Conservation (phyloP, 1,284 basidiomycete species). For the Filobasidium uniguttulatum region DNA sequence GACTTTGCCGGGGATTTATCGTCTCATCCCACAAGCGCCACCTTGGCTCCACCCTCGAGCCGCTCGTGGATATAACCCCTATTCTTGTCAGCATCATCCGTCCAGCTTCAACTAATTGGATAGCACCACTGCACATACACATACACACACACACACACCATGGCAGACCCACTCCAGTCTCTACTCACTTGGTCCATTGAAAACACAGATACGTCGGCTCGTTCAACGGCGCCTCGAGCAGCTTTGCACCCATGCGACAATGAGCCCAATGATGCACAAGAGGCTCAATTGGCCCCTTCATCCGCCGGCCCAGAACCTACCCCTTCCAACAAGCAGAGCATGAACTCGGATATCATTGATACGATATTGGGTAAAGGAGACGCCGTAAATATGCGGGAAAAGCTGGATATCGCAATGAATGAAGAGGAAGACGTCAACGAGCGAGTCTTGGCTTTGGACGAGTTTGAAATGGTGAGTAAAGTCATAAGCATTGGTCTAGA, state of each 20-base stretch:
- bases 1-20: too few species aligned
- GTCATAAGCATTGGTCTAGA: not conserved
- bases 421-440: constrained; percentile 48
- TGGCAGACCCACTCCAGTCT: constrained; percentile 1
- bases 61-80: too few species aligned
- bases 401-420: constrained; percentile 59
- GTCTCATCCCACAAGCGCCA: too few species aligned
- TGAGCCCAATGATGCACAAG: not conserved
- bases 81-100: too few species aligned
- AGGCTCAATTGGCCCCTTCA: not conserved
- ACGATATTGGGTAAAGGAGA: constrained; percentile 75
- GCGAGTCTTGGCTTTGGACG: constrained; percentile 67
- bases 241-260: not conserved
- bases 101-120: too few species aligned
- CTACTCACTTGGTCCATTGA: constrained; percentile 2
- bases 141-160: not conserved
- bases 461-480: constrained; percentile 75
- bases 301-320: constrained; percentile 3
- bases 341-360: constrained; percentile 57
- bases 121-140: too few species aligned
- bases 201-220: not conserved
- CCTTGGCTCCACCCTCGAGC: too few species aligned
- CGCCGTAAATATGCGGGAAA: constrained; percentile 73
- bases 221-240: constrained; percentile 1
- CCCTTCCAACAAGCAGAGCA: constrained; percentile 10